phyloP scores from a whole-genome alignment of 1,284 basidiomycete species.

The Trametes polyzona region DNA sequence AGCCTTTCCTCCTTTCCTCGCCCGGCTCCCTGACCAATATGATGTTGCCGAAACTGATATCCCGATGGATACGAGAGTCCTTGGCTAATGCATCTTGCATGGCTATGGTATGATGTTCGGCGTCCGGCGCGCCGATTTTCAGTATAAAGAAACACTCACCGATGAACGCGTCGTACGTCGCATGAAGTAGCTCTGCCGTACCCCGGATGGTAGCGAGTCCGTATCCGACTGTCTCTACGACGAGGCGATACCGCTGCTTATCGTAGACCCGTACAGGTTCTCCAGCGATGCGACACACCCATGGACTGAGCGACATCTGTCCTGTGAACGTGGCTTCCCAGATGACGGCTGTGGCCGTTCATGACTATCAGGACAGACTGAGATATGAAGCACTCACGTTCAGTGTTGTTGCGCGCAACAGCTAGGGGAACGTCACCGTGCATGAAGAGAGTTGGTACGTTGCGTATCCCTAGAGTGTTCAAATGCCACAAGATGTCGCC shows the following conservation, averaged over 20 bases:
- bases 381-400: no score
- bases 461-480: not conserved
- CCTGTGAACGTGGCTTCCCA: no score
- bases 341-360: no score
- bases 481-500: not conserved
- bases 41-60: slow-evolving; percentile 19
- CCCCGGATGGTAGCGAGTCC: not conserved
- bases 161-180: slow-evolving; percentile 12
- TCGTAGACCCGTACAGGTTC: no score
- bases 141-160: not conserved
- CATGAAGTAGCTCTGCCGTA: slow-evolving; percentile 8
- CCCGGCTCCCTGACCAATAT: slow-evolving; percentile 10
- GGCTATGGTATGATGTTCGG: not conserved
- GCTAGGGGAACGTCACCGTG: not conserved
- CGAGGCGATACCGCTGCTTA: slow-evolving; percentile 5
- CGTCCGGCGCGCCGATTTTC: not conserved
- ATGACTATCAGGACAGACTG: no score
- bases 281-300: not conserved
- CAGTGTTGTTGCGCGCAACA: not conserved
- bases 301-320: no score
- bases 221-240: slow-evolving; percentile 9
- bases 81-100: slow-evolving; percentile 5
- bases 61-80: slow-evolving; percentile 11
- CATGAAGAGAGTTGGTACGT: not conserved
- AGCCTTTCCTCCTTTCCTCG: not conserved